Percentiles rank a stretch among this genome's conserved stretches.
phyloP scores from a whole-genome alignment of 2,329 filamentous ascomycete species.

The Colletotrichum aenigma region DNA sequence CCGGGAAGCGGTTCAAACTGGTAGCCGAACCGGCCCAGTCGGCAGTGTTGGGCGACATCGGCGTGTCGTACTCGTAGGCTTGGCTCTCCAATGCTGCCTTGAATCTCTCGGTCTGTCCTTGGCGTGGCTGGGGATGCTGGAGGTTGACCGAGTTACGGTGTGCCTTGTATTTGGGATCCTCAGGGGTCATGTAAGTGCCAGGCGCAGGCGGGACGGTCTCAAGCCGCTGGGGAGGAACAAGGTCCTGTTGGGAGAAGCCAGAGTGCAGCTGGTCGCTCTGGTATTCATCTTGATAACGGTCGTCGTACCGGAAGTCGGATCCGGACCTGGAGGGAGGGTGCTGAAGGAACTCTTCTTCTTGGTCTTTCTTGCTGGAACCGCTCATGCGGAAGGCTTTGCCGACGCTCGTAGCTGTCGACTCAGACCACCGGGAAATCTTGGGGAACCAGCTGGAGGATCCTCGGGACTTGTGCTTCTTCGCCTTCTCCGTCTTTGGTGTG shows the following conservation, averaged over 20 bases:
- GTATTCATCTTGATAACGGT: conserved; percentile 59
- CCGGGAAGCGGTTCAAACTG: conserved; percentile 58
- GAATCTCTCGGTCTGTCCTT: conserved; percentile 75
- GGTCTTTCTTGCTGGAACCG: conserved; percentile 58
- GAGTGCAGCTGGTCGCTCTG: conserved; percentile 65
- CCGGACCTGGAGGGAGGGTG: conserved; percentile 74
- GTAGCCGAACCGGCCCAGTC: conserved; percentile 68
- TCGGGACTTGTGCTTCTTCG: conserved; percentile 87
- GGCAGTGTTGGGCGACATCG: conserved; percentile 63
- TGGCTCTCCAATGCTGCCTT: conserved; percentile 76
- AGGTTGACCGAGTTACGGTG: conserved; percentile 82
- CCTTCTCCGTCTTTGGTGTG: conserved; percentile 76
- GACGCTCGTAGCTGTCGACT: conserved; percentile 89
- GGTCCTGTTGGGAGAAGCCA: conserved; percentile 59
- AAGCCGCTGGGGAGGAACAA: conserved; percentile 30
- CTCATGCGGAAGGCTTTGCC: conserved; percentile 78
- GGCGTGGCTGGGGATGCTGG: conserved; percentile 79
- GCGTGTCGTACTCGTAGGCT: conserved; percentile 69
- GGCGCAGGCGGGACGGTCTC: conserved; percentile 38
- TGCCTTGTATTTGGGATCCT: conserved; percentile 81
- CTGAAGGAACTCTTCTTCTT: conserved; percentile 65
- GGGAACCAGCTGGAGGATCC: conserved; percentile 81
- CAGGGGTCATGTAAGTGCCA: conserved; percentile 59
- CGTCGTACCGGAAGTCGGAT: conserved; percentile 75
- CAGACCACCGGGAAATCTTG: conserved; percentile 96